Evolutionary conservation across 1,284 basidiomycete species (phyloP).

Genomic region (Heimioporus retisporus): DNA sequence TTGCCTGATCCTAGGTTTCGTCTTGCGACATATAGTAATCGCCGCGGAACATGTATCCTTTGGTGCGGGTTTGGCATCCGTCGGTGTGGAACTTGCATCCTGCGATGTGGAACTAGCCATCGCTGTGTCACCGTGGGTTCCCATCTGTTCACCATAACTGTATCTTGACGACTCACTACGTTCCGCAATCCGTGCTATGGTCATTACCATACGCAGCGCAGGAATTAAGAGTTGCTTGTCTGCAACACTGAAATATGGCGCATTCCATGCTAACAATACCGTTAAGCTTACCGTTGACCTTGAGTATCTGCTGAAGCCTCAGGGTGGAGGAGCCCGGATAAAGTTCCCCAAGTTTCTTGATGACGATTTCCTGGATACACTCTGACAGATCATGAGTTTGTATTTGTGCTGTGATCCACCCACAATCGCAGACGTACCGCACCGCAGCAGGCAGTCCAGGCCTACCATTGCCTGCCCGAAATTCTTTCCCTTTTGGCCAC

Average conservation of each 20-base stretch:
- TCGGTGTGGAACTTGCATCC: too few relatives aligned
- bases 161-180: constrained; percentile 5
- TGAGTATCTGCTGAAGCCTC: constrained; percentile 19
- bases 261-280: neutral
- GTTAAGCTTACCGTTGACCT: constrained; percentile 21
- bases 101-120: too few relatives aligned
- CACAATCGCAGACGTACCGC: constrained; percentile 20
- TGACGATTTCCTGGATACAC: constrained; percentile 13
- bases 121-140: too few relatives aligned
- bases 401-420: neutral
- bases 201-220: constrained; percentile 28
- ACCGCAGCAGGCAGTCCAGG: constrained; percentile 28
- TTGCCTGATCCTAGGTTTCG: constrained; percentile 2
- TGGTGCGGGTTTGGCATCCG: too few relatives aligned
- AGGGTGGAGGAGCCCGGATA: neutral
- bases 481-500: too few relatives aligned
- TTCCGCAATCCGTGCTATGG: constrained; percentile 21
- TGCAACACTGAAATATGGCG: constrained; percentile 5
- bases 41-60: constrained; percentile 6
- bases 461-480: constrained; percentile 23
- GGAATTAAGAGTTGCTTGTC: constrained; percentile 20
- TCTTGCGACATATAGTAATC: constrained; percentile 6
- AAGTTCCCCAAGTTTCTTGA: constrained; percentile 14
- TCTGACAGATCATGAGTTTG: constrained; percentile 19
- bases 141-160: too few relatives aligned